These are phyloP conservation scores for Penicillium frequentans DNA, from an alignment of 2,329 filamentous ascomycete species.

Conservation along the genomic window DNA sequence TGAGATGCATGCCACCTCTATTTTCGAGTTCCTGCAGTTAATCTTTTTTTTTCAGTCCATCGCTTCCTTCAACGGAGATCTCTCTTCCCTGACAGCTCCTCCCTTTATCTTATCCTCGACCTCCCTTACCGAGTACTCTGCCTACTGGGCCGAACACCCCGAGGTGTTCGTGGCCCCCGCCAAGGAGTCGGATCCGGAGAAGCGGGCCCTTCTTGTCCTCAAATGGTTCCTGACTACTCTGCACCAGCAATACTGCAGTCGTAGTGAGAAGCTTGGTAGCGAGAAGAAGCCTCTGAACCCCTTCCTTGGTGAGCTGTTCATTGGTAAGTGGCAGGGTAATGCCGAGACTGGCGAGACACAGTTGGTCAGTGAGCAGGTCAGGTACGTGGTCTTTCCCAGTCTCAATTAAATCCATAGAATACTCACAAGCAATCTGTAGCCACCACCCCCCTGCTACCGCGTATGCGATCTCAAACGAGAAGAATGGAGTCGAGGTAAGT, in stretches of 20 bases:
- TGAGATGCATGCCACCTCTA: constrained; percentile 17
- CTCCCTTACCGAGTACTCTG: constrained; percentile 76
- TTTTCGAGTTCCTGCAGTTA: constrained; percentile 4
- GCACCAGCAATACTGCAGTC: constrained; percentile 76
- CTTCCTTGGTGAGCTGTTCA: constrained; percentile 90
- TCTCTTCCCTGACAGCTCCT: constrained; percentile 76
- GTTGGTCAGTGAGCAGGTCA: constrained; percentile 91
- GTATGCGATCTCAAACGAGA: constrained; percentile 85
- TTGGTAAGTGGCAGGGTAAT: constrained; percentile 79
- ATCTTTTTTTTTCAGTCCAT: constrained; percentile 55
- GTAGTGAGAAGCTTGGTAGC: constrained; percentile 78
- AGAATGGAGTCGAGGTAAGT: constrained; percentile 68
- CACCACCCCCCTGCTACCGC: constrained; percentile 95
- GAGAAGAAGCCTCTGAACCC: constrained; percentile 99
- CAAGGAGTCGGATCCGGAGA: constrained; percentile 73
- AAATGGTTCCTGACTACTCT: constrained; percentile 95
- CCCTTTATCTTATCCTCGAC: constrained; percentile 80
- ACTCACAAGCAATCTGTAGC: constrained; percentile 32
- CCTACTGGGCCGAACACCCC: constrained; percentile 81
- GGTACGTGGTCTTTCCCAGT: constrained; percentile 38
- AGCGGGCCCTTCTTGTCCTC: constrained; percentile 81
- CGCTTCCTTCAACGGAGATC: constrained; percentile 78
- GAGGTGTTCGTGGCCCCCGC: constrained; percentile 78
- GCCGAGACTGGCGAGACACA: constrained; percentile 70
- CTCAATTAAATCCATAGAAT: neutral